Percentiles rank a stretch among this genome's conserved stretches.
These are phyloP conservation scores for Dactylorhiza incarnata DNA, from an alignment of 106 monocot genomes.

Conservation along the genomic window DNA sequence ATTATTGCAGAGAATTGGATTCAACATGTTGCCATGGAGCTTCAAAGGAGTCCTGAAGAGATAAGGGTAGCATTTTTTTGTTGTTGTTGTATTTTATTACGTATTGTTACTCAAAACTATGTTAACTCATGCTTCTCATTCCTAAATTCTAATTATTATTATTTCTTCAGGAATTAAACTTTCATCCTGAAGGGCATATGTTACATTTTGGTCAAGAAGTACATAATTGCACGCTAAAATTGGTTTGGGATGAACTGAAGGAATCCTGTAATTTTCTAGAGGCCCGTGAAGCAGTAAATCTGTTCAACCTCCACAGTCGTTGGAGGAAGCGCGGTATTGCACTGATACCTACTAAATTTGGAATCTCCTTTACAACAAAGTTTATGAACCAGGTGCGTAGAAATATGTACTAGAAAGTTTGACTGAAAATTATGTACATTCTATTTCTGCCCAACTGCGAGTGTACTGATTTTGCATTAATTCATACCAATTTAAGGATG, in stretches of 20 bases:
- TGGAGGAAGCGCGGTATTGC: slow-evolving; percentile 92
- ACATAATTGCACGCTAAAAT: slow-evolving; percentile 51
- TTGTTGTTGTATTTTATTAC: neutral
- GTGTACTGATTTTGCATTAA: neutral
- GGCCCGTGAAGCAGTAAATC: slow-evolving; percentile 33
- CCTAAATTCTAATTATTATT: neutral
- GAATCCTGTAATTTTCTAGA: slow-evolving; percentile 61
- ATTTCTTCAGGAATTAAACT: slow-evolving; percentile 68
- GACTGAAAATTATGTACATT: slow-evolving; percentile 1
- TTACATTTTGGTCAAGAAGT: slow-evolving; percentile 81
- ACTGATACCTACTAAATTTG: slow-evolving; percentile 96
- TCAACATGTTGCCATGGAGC: slow-evolving; percentile 70
- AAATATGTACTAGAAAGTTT: neutral
- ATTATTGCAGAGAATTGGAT: slow-evolving; percentile 95
- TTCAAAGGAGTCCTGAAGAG: slow-evolving; percentile 76
- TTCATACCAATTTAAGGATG: neutral
- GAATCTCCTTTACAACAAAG: slow-evolving; percentile 86
- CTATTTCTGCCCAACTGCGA: neutral
- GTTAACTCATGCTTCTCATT: neutral
- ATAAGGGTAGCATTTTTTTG: slow-evolving; percentile 43
- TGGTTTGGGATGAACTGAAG: slow-evolving; percentile 81
- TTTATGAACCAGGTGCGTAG: slow-evolving; percentile 77
- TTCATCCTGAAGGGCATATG: slow-evolving; percentile 63
- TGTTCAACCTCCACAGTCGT: slow-evolving; percentile 65
- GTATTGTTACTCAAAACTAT: neutral